Base-by-base conservation (phyloP, 371 early-diverging fungal species). In the Apophysomyces variabilis region DNA sequence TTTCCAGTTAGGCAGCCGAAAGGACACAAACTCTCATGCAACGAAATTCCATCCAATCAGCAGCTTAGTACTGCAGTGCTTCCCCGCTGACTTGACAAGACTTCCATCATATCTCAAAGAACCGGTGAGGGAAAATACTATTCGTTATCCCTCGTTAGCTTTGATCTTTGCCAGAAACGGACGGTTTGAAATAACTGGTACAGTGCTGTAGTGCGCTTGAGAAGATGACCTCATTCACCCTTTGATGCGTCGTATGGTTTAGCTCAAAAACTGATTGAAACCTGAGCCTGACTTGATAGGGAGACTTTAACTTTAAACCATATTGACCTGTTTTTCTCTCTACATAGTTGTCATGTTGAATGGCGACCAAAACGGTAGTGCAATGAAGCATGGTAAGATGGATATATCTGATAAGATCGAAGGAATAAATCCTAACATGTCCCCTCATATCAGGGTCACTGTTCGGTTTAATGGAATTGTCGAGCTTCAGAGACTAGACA, bases 241-340 rank as follows among this genome's bases (percentile, higher is more conserved):
- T 88, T 90, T 32, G 92, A 95, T 69, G 93, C 94, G 70, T 90
- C 87, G 67, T 95, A 91, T 77, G 91, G 90, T 3, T 84, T 84
- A 4, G 90, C 92, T 14, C 32, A 79, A 79, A 36, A 90, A 90
- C 70, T 75, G 94, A 43, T 73, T 96, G 60, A 84, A 83, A 50
- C 81, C 85, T 21, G 47, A 71, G 5, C 72, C 79, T 11, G 85
- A 91, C 38, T 59, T 54, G 58, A 63, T 63, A 50, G 21, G 26
- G 14, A 4, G 18, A 54, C 7, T 37, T 18, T 59, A 14, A 16
- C 5, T 5, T 11, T 16, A 32, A 32, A 37, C 46, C 58, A 61
- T 16, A 43, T 38, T 21, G 6, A 37, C 38, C 13, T 18, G 5
- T 21, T 12, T 18, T 36, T 32, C 57, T 4, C n/a, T 38, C 32